These are phyloP conservation scores for Lomentospora prolificans DNA, from an alignment of 2,329 filamentous ascomycete species.

Conservation along the genomic window DNA sequence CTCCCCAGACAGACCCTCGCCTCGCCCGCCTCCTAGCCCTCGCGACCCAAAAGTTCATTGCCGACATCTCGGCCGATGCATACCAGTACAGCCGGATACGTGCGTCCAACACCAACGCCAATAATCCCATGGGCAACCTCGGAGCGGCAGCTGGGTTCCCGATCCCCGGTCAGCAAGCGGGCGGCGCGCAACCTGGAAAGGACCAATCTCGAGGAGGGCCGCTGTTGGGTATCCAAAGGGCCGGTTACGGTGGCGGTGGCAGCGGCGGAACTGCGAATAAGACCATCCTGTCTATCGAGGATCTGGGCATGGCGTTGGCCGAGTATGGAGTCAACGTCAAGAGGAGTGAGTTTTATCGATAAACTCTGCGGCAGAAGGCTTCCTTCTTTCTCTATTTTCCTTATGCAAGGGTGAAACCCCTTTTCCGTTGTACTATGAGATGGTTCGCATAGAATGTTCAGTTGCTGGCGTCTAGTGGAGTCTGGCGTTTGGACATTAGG, in stretches of 20 bases:
- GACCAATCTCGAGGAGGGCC: constrained; percentile 49
- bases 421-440: not conserved
- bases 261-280: constrained; percentile 81
- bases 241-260: constrained; percentile 78
- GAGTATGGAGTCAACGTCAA: constrained; percentile 98
- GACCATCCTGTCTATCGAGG: constrained; percentile 96
- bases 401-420: not conserved
- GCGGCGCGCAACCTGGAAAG: constrained; percentile 43
- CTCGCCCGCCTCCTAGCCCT: constrained; percentile 89
- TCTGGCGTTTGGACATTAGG: not conserved
- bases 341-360: constrained; percentile 93
- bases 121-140: constrained; percentile 83
- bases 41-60: constrained; percentile 98
- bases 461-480: constrained; percentile 9
- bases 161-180: constrained; percentile 51
- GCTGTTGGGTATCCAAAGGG: constrained; percentile 63
- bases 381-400: not conserved
- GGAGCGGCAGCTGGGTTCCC: constrained; percentile 65
- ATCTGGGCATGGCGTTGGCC: constrained; percentile 92
- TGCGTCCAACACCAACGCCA: constrained; percentile 75
- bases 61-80: constrained; percentile 91
- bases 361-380: constrained; percentile 10
- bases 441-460: not conserved
- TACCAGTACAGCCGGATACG: constrained; percentile 97
- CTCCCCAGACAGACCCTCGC: constrained; percentile 79